phyloP scores from a whole-genome alignment of 495 filamentous ascomycete species.

The Geoglossum glabrum region DNA sequence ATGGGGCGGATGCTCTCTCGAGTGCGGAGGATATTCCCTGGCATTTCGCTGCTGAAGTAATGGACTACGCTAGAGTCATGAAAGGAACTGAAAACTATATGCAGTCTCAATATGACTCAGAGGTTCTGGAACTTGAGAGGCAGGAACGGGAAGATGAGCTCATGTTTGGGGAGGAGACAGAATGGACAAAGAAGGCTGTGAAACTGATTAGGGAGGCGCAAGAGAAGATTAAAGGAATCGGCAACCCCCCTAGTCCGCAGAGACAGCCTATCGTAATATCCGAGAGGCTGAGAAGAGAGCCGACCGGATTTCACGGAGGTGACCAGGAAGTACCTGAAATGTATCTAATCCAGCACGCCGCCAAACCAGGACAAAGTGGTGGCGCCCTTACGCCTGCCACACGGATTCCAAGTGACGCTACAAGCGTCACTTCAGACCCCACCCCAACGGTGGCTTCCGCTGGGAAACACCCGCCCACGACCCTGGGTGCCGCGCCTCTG shows the following conservation, averaged over 20 bases:
- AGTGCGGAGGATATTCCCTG: constrained; percentile 66
- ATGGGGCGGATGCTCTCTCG: constrained; percentile 50
- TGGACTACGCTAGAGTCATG: constrained; percentile 92
- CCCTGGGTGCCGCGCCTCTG: not conserved
- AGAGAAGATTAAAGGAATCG: constrained; percentile 50
- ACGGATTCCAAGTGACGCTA: constrained; percentile 5
- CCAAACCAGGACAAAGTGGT: constrained; percentile 22
- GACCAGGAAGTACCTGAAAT: constrained; percentile 27
- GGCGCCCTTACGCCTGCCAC: not conserved
- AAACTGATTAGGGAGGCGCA: constrained; percentile 47
- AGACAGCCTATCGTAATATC: constrained; percentile 24
- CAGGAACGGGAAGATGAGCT: constrained; percentile 81
- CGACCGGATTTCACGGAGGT: constrained; percentile 15
- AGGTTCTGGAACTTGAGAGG: constrained; percentile 49
- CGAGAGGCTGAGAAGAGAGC: constrained; percentile 24
- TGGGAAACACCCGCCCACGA: not conserved
- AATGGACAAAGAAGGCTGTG: constrained; percentile 77
- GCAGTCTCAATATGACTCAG: constrained; percentile 51
- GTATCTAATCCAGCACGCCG: constrained; percentile 30
- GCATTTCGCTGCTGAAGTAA: constrained; percentile 82
- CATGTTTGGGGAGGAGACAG: constrained; percentile 79
- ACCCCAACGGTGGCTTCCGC: not conserved
- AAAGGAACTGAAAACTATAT: constrained; percentile 84
- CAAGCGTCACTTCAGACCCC: not conserved
- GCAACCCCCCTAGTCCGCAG: constrained; percentile 41